Percentiles rank a stretch among this genome's conserved stretches.
Evolutionary conservation across 202 grass and related monocot genomes (phyloP).

Genomic region (Dendrocalamus latiflorus): DNA sequence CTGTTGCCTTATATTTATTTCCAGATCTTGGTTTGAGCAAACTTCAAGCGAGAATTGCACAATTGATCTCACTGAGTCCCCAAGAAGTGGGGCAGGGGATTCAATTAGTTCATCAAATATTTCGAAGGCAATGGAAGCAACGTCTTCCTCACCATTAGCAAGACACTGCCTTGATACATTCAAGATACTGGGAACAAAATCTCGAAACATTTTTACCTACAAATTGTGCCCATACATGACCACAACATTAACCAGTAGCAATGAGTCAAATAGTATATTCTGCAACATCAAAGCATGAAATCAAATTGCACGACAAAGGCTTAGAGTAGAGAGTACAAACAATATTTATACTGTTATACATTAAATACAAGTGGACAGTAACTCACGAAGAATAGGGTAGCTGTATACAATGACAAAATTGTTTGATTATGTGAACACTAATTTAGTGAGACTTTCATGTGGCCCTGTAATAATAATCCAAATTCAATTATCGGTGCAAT

Average conservation of each 20-base stretch:
- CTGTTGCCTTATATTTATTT: too few relatives aligned
- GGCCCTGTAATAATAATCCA: not conserved
- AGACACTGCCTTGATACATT: conserved; percentile 91
- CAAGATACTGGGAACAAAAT: conserved; percentile 91
- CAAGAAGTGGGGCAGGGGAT: conserved; percentile 90
- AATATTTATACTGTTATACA: not conserved
- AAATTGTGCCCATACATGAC: conserved; percentile 17
- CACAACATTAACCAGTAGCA: not conserved
- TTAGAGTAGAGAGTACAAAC: not conserved
- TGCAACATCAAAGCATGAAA: conserved; percentile 17
- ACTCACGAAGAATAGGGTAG: not conserved
- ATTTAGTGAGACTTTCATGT: not conserved
- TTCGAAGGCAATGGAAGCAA: conserved; percentile 98
- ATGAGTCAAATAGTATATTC: conserved; percentile 3
- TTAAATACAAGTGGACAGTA: not conserved
- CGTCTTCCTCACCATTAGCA: conserved; percentile 87
- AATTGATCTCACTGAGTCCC: conserved; percentile 92
- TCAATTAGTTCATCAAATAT: conserved; percentile 98
- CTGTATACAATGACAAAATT: not conserved
- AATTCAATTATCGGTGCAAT: not conserved
- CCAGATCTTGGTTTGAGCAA: too few relatives aligned
- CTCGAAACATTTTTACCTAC: conserved; percentile 93
- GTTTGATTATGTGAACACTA: not conserved
- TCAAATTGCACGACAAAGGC: not conserved
- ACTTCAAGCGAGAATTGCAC: too few relatives aligned